A percentile compares a stretch with the other conserved stretches of the same genome.
phyloP scores from a whole-genome alignment of 345 rosid species.

The Salix caprea region DNA sequence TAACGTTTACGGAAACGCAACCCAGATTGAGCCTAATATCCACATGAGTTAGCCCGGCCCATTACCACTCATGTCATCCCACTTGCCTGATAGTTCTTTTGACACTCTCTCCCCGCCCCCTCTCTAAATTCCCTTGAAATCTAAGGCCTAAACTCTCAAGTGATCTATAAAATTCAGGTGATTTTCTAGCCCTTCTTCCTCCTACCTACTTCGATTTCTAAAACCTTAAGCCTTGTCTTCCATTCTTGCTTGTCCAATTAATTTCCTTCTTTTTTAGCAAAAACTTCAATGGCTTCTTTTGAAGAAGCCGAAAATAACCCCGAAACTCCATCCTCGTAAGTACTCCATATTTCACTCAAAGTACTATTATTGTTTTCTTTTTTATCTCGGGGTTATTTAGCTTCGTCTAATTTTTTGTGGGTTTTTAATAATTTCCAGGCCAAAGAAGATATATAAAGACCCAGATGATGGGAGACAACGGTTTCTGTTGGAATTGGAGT shows the following conservation, averaged over 20 bases:
- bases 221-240: not conserved
- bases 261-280: not conserved
- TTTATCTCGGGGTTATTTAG: not conserved
- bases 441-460: slow-evolving; percentile 52
- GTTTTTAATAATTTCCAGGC: slow-evolving; percentile 12
- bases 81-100: not conserved
- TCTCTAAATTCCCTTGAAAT: not conserved
- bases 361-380: not conserved
- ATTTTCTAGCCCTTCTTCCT: not conserved
- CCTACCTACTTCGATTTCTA: not conserved
- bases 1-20: not conserved
- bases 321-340: slow-evolving; percentile 12
- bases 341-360: not conserved
- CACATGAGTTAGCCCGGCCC: not conserved
- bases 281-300: slow-evolving; percentile 8
- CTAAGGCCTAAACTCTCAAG: not conserved
- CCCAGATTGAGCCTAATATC: not conserved
- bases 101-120: not conserved
- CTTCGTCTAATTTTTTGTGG: not conserved
- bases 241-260: not conserved
- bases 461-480: slow-evolving; percentile 88
- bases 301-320: slow-evolving; percentile 9
- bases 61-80: not conserved
- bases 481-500: slow-evolving; percentile 85
- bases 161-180: not conserved